These are phyloP conservation scores for Phytophthora foliorum DNA, from an alignment of 352 stramenopile genomes.

Conservation along the genomic window DNA sequence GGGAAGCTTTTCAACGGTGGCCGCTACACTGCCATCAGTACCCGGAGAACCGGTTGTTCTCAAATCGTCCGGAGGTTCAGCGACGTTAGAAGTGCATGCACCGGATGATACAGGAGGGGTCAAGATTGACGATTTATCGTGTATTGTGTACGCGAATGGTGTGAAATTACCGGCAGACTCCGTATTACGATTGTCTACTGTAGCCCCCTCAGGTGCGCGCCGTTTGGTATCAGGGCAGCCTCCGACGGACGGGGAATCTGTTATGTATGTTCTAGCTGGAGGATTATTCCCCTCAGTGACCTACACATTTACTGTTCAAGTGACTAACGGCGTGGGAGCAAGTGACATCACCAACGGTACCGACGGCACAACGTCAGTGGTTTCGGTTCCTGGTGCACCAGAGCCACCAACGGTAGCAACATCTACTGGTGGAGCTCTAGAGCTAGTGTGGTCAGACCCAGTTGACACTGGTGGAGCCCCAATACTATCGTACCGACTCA, in stretches of 20 bases:
- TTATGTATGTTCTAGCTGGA: constrained; percentile 51
- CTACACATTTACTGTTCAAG: constrained; percentile 57
- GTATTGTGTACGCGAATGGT: constrained; percentile 53
- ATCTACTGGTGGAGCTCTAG: constrained; percentile 55
- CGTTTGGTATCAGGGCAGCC: constrained; percentile 11
- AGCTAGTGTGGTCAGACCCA: constrained; percentile 51
- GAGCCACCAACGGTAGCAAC: constrained; percentile 25
- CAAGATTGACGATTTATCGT: constrained; percentile 35
- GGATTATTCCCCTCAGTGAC: constrained; percentile 48
- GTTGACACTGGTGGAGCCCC: constrained; percentile 62
- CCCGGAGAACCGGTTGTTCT: constrained; percentile 40
- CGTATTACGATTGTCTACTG: constrained; percentile 11
- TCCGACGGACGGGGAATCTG: neutral
- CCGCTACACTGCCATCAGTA: constrained; percentile 35
- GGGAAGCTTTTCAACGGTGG: constrained; percentile 37
- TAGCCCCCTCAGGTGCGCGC: neutral
- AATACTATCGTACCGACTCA: constrained; percentile 52
- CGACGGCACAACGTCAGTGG: constrained; percentile 22
- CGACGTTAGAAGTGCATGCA: constrained; percentile 38
- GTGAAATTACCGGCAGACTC: constrained; percentile 33
- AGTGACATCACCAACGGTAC: constrained; percentile 31
- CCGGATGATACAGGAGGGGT: constrained; percentile 61
- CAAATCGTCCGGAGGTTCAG: constrained; percentile 48
- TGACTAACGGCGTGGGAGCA: constrained; percentile 40
- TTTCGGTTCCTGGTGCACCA: constrained; percentile 39